These are phyloP conservation scores for Colletotrichum neosansevieriae DNA, from an alignment of 2,329 filamentous ascomycete species.

Conservation along the genomic window DNA sequence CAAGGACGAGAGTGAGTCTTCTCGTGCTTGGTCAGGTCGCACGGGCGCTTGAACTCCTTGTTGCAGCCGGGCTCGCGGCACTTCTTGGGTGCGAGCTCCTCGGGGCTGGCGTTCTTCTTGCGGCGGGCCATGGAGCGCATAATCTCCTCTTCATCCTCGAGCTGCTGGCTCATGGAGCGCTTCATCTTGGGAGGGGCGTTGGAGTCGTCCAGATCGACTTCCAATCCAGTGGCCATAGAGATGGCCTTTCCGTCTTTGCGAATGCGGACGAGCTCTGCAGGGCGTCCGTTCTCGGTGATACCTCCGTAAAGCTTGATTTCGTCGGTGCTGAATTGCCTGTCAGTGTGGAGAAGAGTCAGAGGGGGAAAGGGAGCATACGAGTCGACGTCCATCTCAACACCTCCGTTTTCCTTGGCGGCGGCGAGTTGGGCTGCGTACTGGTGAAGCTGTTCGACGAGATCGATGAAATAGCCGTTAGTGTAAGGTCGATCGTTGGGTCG, in stretches of 20 bases:
- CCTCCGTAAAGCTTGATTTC: slow-evolving; percentile 86
- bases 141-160: slow-evolving; percentile 84
- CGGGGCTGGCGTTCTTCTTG: slow-evolving; percentile 90
- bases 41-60: slow-evolving; percentile 97
- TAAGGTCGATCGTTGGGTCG: slow-evolving; percentile 89
- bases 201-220: slow-evolving; percentile 66
- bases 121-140: slow-evolving; percentile 94
- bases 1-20: slow-evolving; percentile 97
- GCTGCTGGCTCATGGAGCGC: slow-evolving; percentile 75
- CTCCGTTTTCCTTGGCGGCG: slow-evolving; percentile 76
- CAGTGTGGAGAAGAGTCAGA: not conserved
- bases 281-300: slow-evolving; percentile 82
- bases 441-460: slow-evolving; percentile 92
- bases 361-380: slow-evolving; percentile 58
- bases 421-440: slow-evolving; percentile 89
- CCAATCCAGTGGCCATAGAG: slow-evolving; percentile 78
- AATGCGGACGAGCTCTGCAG: slow-evolving; percentile 85
- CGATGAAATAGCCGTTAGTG: slow-evolving; percentile 96
- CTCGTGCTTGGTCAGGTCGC: slow-evolving; percentile 96
- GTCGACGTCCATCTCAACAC: slow-evolving; percentile 70
- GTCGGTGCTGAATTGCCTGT: slow-evolving; percentile 60
- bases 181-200: slow-evolving; percentile 68
- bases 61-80: slow-evolving; percentile 82
- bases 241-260: slow-evolving; percentile 84
- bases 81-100: slow-evolving; percentile 83